Conservation (phyloP, 164 flowering plant genomes). For the Tetracentron sinense region DNA sequence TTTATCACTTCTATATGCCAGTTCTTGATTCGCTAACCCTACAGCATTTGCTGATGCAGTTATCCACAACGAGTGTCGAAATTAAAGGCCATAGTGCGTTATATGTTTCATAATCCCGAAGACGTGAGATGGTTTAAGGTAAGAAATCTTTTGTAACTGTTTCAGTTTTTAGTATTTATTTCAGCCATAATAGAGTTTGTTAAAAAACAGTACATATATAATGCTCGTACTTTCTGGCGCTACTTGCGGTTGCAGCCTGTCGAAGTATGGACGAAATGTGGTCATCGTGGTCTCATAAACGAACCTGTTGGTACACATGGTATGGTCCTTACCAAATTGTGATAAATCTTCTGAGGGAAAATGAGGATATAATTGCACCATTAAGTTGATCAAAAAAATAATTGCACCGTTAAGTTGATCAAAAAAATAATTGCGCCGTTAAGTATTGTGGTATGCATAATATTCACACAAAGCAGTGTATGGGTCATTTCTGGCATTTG, state of each 20-base stretch:
- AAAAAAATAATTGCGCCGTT: not conserved
- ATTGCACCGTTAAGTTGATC: not conserved
- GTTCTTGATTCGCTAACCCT: slow-evolving; percentile 8
- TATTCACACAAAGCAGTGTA: not conserved
- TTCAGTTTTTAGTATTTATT: not conserved
- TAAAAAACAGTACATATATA: no score
- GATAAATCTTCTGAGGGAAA: not conserved
- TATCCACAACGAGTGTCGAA: slow-evolving; percentile 95
- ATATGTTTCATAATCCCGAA: slow-evolving; percentile 93
- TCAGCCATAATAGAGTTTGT: not conserved
- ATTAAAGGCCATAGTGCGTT: slow-evolving; percentile 74
- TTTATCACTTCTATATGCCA: not conserved
- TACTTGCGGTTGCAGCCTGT: slow-evolving; percentile 51
- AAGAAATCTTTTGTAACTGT: slow-evolving; percentile 9
- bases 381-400: not conserved
- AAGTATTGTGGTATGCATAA: not conserved
- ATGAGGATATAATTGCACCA: no score
- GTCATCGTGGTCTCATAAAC: slow-evolving; percentile 89
- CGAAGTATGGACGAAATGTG: slow-evolving; percentile 86
- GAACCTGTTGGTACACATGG: slow-evolving; percentile 99
- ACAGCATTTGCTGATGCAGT: slow-evolving; percentile 37
- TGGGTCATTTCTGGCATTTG: not conserved
- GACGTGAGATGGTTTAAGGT: slow-evolving; percentile 99
- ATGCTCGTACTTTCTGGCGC: no score
- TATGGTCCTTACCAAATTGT: slow-evolving; percentile 22